Evolutionary conservation across 2,329 filamentous ascomycete species (phyloP), one percentile per base, ranked within the genome.

Genomic region (Rachicladosporium sp.): DNA sequence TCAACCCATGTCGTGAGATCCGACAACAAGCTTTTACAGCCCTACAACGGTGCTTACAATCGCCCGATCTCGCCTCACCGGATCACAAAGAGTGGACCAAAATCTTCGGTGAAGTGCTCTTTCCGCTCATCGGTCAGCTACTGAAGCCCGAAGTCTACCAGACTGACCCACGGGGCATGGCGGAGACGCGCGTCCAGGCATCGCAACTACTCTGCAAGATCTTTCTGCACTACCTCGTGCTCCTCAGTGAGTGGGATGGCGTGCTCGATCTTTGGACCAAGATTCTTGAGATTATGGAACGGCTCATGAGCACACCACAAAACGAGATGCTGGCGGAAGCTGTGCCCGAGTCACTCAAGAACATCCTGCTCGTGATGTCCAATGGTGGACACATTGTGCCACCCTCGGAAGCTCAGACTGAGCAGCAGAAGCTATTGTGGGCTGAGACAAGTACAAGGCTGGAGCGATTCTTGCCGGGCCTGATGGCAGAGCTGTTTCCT

Each of bases 91-190:
- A 59, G 63, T 96, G 91, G 89, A 91, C 82, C 0, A 84, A 86
- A 31, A 95, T 98, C 37, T 98, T 98, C 60, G 78, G 79, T 46
- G 83, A 95, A 56, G 88, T 96, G 2, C 69, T 98, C 10, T 95
- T 98, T 61, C 91, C 91, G 1, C 70, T 98, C 10, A 89, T 96
- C 46, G 71, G 82, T 29, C 76, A 83, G 46, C 71, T 98, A 2
- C 70, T 98, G 10, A 95, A 94, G 59, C 91, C 91, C 1, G 91
- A 98, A 61, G 81, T 95, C 7, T 95, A 93, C 59, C 86, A 88
- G 38, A 82, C 82, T 2, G 91, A 98, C 57, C 82, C 85, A 1
- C 70, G 82, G 29, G 91, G 91, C 30, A 98, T 98, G 91, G 83
- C 83, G 49, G 89, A 96, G 61, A 96, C 91, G 37, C 74, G 91